A percentile compares a stretch with the other conserved stretches of the same genome.
Evolutionary conservation across 805 yeast genomes (phyloP).

Genomic region (Spathaspora passalidarum): DNA sequence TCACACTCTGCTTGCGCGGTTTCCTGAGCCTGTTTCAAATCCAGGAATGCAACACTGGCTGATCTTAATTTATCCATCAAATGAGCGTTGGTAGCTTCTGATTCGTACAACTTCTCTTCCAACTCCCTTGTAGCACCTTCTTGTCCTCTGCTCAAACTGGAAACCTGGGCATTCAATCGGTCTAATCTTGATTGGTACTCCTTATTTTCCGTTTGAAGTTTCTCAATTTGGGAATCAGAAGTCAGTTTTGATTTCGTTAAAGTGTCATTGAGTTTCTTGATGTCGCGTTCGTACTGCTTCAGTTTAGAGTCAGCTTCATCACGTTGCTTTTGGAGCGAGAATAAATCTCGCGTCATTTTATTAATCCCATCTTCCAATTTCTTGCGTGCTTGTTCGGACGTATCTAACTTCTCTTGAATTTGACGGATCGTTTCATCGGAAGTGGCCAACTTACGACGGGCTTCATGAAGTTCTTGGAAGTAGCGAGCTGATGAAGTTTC

Average conservation of each 20-base stretch:
- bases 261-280: constrained; percentile 24
- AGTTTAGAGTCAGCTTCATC: constrained; percentile 46
- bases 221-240: constrained; percentile 18
- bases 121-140: constrained; percentile 17
- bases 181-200: constrained; percentile 22
- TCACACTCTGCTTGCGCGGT: constrained; percentile 9
- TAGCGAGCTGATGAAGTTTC: constrained; percentile 26
- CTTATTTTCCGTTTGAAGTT: constrained; percentile 20
- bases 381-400: constrained; percentile 43
- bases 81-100: constrained; percentile 31
- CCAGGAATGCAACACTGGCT: constrained; percentile 35
- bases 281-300: constrained; percentile 41
- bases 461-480: constrained; percentile 29
- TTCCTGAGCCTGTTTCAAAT: constrained; percentile 20
- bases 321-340: constrained; percentile 60
- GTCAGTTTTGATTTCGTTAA: constrained; percentile 29
- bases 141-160: constrained; percentile 17
- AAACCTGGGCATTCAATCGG: constrained; percentile 12
- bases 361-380: constrained; percentile 85
- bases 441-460: constrained; percentile 21
- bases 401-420: constrained; percentile 29
- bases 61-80: constrained; percentile 41
- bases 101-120: constrained; percentile 22
- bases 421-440: constrained; percentile 24
- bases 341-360: constrained; percentile 82